Conservation (phyloP, 1,139 yeast genomes). For the Kodamaea alishanica region DNA sequence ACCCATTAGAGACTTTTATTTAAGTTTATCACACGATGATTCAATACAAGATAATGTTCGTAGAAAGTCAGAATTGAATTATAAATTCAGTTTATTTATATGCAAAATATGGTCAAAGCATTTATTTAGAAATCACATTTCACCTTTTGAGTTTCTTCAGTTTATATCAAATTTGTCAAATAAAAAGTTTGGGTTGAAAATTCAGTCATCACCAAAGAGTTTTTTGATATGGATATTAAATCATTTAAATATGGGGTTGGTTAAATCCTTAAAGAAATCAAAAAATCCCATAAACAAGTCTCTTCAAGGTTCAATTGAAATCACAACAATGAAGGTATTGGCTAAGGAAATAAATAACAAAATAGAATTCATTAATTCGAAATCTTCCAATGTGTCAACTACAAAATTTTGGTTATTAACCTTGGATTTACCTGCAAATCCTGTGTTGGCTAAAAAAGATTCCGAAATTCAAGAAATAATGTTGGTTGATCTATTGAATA, state of each 20-base stretch:
- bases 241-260: slow-evolving; percentile 37
- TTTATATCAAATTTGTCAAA: slow-evolving; percentile 40
- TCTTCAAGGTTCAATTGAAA: slow-evolving; percentile 53
- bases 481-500: slow-evolving; percentile 43
- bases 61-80: slow-evolving; percentile 24
- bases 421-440: slow-evolving; percentile 54
- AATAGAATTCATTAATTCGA: slow-evolving; percentile 21
- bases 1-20: slow-evolving; percentile 49
- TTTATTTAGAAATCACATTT: slow-evolving; percentile 57
- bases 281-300: slow-evolving; percentile 17
- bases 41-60: slow-evolving; percentile 11
- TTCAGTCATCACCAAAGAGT: slow-evolving; percentile 43
- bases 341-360: slow-evolving; percentile 19
- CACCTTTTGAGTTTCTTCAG: slow-evolving; percentile 65
- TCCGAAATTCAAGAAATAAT: slow-evolving; percentile 52
- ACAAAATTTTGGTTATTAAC: slow-evolving; percentile 59
- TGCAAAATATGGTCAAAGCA: slow-evolving; percentile 63
- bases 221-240: slow-evolving; percentile 62
- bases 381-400: slow-evolving; percentile 11
- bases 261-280: slow-evolving; percentile 16
- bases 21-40: slow-evolving; percentile 24
- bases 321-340: slow-evolving; percentile 24
- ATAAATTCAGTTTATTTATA: slow-evolving; percentile 41
- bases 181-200: slow-evolving; percentile 35
- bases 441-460: slow-evolving; percentile 41